Base-by-base conservation (phyloP, 345 rosid species). In the Psidium friedrichsthalianum region DNA sequence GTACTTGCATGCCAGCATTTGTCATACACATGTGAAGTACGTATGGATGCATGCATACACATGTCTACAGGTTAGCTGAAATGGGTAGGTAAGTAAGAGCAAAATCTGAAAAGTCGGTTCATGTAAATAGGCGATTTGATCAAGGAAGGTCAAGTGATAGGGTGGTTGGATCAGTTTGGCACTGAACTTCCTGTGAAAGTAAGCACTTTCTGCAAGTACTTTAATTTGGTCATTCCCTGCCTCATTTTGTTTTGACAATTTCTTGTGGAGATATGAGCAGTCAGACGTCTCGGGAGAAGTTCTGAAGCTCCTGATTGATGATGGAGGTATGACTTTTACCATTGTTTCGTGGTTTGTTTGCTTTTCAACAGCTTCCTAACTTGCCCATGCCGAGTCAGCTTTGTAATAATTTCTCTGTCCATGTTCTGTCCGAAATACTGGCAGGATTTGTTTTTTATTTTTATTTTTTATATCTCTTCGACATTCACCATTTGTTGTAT, bases 261-360 rank as follows among this genome's bases (percentile, higher is more conserved):
- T 20, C 82, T 61, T 82, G 78, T 86, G 56, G 87, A 89, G 55
- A 74, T 27, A 82, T 90, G 92, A 91, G 87, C 98, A 97, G 99
- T 93, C 99, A 2, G 95, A 94, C 84, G 94, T 91, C 81, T 96
- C 95, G 51, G 99, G 98, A 55, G 96, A 94, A 92, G 93, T 95
- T 88, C 86, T 97, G 55, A 94, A 94, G 95, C 85, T 97, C 88
- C 94, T 97, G 84, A 89, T 93, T 52, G 87, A 93, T 82, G 97
- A 95, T 58, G 98, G 97, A 95, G 98, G 99, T 97, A 93, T n/a
- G 86, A 51, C 82, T 36, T 69, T 69, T 20, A 69, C 78, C 80
- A 69, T 18, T 1, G 2, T 69, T 69, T 69, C 80, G 11, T 76
- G 53, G 83, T 59, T 44, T 4, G 80, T 69, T 69, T 69, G 47